Evolutionary conservation across 495 filamentous ascomycete species (phyloP).

Genomic region (Podospora conica): DNA sequence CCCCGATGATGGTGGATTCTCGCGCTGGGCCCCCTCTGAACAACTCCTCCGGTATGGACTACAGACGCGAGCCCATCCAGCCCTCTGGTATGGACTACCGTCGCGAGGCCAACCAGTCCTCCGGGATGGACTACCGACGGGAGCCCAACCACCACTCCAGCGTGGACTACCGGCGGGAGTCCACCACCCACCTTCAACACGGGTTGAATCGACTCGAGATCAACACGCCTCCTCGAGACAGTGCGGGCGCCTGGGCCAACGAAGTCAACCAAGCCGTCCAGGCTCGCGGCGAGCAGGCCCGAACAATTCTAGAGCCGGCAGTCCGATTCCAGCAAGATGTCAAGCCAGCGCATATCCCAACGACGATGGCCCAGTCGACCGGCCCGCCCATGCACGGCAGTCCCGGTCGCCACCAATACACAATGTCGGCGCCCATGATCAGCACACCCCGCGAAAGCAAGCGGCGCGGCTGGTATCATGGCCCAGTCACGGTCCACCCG

Average conservation of each 20-base stretch:
- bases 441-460: conserved; percentile 53
- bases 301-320: conserved; percentile 28
- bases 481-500: conserved; percentile 38
- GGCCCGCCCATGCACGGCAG: conserved; percentile 8
- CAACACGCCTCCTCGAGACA: conserved; percentile 50
- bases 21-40: conserved; percentile 37
- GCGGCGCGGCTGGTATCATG: conserved; percentile 65
- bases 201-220: conserved; percentile 71
- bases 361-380: conserved; percentile 11
- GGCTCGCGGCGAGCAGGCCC: conserved; percentile 39
- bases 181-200: conserved; percentile 57
- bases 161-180: conserved; percentile 54
- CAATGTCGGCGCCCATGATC: conserved; percentile 44
- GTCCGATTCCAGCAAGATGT: conserved; percentile 44
- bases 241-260: conserved; percentile 44
- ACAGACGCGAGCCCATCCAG: conserved; percentile 51
- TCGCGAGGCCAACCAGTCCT: conserved; percentile 31
- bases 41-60: conserved; percentile 41
- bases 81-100: too few species aligned
- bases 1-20: conserved; percentile 64
- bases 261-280: conserved; percentile 47
- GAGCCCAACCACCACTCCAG: too few species aligned
- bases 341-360: conserved; percentile 7
- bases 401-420: conserved; percentile 45
- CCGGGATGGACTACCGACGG: too few species aligned